phyloP scores from a whole-genome alignment of 768 basidiomycete species.

The Collybia mongolica region DNA sequence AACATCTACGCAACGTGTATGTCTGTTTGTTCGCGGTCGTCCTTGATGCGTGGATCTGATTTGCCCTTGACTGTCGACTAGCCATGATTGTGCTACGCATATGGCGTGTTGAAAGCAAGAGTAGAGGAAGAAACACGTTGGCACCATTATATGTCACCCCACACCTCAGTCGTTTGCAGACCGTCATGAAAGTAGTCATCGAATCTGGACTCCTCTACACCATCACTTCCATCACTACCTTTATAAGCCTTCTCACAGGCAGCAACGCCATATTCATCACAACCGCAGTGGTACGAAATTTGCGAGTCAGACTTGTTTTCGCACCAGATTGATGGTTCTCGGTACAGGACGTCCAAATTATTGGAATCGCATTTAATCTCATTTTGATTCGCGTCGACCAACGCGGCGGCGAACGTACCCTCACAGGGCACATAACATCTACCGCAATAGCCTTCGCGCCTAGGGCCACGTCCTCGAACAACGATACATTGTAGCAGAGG shows the following conservation, averaged over 20 bases:
- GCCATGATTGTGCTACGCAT: constrained; percentile 1
- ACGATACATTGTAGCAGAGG: too few species aligned
- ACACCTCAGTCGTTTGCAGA: background rate
- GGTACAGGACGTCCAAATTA: background rate
- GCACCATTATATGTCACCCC: background rate
- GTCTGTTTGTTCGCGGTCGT: too few species aligned
- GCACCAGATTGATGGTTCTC: background rate
- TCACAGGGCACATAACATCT: too few species aligned
- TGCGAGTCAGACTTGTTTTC: background rate
- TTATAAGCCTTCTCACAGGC: background rate
- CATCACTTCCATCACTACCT: background rate
- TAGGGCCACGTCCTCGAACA: too few species aligned
- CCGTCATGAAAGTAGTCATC: background rate
- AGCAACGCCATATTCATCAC: background rate
- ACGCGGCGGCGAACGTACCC: too few species aligned
- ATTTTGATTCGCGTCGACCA: background rate
- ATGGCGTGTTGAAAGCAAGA: background rate
- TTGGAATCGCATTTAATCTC: constrained; percentile 2
- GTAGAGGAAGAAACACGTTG: too few species aligned
- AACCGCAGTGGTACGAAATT: background rate
- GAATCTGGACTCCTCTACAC: background rate
- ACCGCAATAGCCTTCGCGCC: too few species aligned
- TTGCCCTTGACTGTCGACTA: too few species aligned
- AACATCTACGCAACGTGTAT: too few species aligned
- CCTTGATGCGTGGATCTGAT: too few species aligned